phyloP scores from a whole-genome alignment of 331 rosid species.

The Quercus tomentella region DNA sequence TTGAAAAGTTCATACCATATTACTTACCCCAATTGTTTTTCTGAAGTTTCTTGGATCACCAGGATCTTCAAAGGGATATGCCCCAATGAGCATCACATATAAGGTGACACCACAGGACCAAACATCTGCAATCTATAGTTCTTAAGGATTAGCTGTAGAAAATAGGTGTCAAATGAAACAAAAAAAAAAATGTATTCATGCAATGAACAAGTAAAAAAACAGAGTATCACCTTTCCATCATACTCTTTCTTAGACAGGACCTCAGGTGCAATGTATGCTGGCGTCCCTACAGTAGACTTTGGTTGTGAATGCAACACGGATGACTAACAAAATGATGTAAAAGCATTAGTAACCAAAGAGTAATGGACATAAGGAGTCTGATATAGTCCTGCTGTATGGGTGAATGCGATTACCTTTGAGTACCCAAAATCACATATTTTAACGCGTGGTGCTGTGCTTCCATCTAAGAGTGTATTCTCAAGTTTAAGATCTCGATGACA shows the following conservation, averaged over 20 bases:
- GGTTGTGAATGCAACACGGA: slow-evolving; percentile 73
- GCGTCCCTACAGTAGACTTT: slow-evolving; percentile 79
- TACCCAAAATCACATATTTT: slow-evolving; percentile 91
- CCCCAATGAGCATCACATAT: slow-evolving; percentile 79
- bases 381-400: not conserved
- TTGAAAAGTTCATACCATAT: slow-evolving; percentile 4
- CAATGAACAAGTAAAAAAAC: not conserved
- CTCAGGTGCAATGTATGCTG: slow-evolving; percentile 92
- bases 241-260: slow-evolving; percentile 61
- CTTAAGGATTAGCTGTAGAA: slow-evolving; percentile 5
- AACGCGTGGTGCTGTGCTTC: slow-evolving; percentile 70
- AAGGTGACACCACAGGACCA: slow-evolving; percentile 96
- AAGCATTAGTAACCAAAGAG: slow-evolving; percentile 17
- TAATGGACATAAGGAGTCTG: not conserved
- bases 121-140: slow-evolving; percentile 75
- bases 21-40: slow-evolving; percentile 59
- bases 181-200: too few relatives aligned
- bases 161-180: not conserved
- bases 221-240: slow-evolving; percentile 62
- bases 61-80: slow-evolving; percentile 81
- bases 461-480: slow-evolving; percentile 80
- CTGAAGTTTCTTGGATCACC: slow-evolving; percentile 64
- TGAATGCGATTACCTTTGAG: slow-evolving; percentile 59
- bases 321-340: slow-evolving; percentile 44
- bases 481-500: slow-evolving; percentile 94